Evolutionary conservation across 2,329 filamentous ascomycete genomes (phyloP).

Genomic region (Claviceps pazoutovae): DNA sequence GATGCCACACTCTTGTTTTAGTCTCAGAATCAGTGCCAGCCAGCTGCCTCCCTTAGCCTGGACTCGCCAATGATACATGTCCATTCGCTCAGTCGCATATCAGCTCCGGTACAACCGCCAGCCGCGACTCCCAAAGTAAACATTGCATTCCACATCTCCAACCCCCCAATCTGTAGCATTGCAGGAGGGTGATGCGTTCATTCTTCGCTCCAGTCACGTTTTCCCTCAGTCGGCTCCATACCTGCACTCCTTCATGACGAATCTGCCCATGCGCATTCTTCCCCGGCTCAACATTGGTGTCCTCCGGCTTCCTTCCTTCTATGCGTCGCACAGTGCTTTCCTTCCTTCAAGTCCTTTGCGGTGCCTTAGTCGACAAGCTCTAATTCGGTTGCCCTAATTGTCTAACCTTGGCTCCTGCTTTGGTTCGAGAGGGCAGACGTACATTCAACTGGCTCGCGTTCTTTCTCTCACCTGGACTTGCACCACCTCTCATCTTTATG

Average conservation of each 20-base stretch:
- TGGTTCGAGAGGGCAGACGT: background rate
- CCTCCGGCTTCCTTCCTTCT: background rate
- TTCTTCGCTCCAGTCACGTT: conserved; percentile 4
- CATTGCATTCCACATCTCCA: conserved; percentile 11
- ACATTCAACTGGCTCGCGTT: conserved; percentile 1
- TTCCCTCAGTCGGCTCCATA: conserved; percentile 1
- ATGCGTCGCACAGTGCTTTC: background rate
- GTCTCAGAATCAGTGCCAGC: conserved; percentile 8
- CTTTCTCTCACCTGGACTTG: background rate
- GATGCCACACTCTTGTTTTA: conserved; percentile 7
- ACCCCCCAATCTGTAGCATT: background rate
- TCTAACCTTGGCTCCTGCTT: conserved; percentile 1
- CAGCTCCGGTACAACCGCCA: conserved; percentile 6
- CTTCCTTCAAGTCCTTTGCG: background rate
- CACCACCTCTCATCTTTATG: conserved; percentile 1
- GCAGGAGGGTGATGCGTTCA: conserved; percentile 1
- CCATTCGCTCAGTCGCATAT: background rate
- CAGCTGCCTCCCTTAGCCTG: conserved; percentile 5
- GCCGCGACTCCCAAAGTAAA: conserved; percentile 6
- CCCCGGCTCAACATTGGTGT: background rate
- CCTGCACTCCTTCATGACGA: background rate
- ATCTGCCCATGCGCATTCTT: background rate
- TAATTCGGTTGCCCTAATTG: background rate
- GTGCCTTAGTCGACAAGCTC: background rate
- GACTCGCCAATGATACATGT: background rate